phyloP scores from a whole-genome alignment of 1,284 basidiomycete species.

The Peniophora sp. region DNA sequence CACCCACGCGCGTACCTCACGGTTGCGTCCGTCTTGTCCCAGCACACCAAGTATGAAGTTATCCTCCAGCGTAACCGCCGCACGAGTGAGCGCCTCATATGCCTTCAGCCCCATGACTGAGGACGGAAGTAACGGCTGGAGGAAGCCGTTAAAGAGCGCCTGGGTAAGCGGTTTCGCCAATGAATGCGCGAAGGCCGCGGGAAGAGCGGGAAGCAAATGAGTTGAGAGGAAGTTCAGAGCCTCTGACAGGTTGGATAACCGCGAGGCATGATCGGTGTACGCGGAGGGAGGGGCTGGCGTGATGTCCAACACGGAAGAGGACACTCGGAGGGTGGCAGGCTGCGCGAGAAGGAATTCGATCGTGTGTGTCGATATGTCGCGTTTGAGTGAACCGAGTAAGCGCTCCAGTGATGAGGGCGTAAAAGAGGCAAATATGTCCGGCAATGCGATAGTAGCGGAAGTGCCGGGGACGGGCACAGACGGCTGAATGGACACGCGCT shows the following conservation, averaged over 20 bases:
- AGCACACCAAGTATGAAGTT: constrained; percentile 41
- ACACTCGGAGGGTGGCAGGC: constrained; percentile 30
- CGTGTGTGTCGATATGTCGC: constrained; percentile 54
- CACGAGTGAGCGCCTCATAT: constrained; percentile 50
- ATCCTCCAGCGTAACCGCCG: constrained; percentile 58
- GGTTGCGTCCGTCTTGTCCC: constrained; percentile 39
- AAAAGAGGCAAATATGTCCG: constrained; percentile 51
- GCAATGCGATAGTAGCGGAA: constrained; percentile 40
- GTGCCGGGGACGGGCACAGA: constrained; percentile 46
- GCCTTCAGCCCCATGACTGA: constrained; percentile 46
- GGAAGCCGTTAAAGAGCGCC: constrained; percentile 54
- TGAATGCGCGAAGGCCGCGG: constrained; percentile 40
- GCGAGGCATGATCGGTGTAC: constrained; percentile 26
- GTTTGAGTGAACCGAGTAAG: constrained; percentile 52
- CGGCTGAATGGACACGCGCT: constrained; percentile 39
- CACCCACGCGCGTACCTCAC: constrained; percentile 53
- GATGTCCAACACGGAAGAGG: no score
- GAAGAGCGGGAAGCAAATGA: constrained; percentile 49
- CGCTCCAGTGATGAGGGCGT: constrained; percentile 43
- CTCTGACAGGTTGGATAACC: constrained; percentile 44
- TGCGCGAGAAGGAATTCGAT: constrained; percentile 51
- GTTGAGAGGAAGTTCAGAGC: constrained; percentile 49
- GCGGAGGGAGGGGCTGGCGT: constrained; percentile 34
- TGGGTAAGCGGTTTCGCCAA: constrained; percentile 50
- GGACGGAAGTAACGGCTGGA: constrained; percentile 61